A percentile compares a stretch with the other conserved stretches of the same genome.
Evolutionary conservation across 73 alveolate genomes (phyloP).

Genomic region (Diophrys appendiculata): DNA sequence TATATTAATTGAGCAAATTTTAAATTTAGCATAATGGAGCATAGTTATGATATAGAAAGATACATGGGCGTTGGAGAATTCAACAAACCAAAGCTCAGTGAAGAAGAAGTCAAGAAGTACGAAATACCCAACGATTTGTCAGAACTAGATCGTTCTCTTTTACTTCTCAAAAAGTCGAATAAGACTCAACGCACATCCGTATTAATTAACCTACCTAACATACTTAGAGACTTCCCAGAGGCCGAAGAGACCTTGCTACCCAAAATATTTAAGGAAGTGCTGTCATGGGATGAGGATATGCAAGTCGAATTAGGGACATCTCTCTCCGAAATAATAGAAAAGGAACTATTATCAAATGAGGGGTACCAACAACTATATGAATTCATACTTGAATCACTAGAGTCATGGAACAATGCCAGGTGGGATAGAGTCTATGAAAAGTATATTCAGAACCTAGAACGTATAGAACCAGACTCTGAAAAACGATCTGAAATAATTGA

Average conservation of each 20-base stretch:
- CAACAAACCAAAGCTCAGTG: constrained; percentile 12
- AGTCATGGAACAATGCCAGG: constrained; percentile 36
- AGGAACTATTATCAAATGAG: constrained; percentile 12
- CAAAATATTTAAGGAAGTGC: constrained; percentile 21
- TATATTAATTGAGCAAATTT: too few species aligned
- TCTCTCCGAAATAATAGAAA: constrained; percentile 7
- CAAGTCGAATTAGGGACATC: constrained; percentile 39
- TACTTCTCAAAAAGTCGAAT: constrained; percentile 30
- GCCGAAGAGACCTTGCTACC: constrained; percentile 25
- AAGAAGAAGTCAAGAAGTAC: constrained; percentile 36
- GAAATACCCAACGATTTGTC: constrained; percentile 30
- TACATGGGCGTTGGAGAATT: constrained; percentile 3
- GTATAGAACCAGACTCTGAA: background rate
- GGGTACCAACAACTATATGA: constrained; percentile 3
- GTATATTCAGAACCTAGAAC: constrained; percentile 5
- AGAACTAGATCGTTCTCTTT: constrained; percentile 31
- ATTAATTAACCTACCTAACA: constrained; percentile 25
- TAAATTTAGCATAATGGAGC: constrained; percentile 12
- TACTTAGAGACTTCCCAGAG: constrained; percentile 25
- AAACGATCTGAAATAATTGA: background rate
- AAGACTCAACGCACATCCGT: constrained; percentile 20
- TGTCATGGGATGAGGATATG: constrained; percentile 42
- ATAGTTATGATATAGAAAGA: background rate
- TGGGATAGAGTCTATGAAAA: constrained; percentile 40
- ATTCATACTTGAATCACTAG: constrained; percentile 17